phyloP scores from a whole-genome alignment of 257 asterid species.

The Ligustrum vulgare region DNA sequence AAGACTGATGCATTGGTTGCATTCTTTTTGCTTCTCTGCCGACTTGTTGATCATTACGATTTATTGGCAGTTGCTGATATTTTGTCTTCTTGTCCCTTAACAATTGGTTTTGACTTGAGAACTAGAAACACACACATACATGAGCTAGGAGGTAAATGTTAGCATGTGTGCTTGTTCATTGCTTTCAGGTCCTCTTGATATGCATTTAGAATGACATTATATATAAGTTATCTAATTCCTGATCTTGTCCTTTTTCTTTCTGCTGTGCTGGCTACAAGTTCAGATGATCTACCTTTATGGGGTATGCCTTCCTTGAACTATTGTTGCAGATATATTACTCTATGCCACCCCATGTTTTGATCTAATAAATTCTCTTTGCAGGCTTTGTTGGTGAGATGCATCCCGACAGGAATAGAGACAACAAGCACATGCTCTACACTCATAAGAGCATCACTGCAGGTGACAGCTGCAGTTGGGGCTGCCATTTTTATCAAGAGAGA shows the following conservation, averaged over 20 bases:
- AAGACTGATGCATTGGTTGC: not conserved
- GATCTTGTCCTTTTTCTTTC: slow-evolving; percentile 21
- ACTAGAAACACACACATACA: not conserved
- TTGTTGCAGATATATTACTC: not conserved
- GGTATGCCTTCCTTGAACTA: slow-evolving; percentile 37
- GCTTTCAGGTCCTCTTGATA: not conserved
- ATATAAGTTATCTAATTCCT: slow-evolving; percentile 14
- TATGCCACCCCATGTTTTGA: not conserved
- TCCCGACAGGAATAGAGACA: slow-evolving; percentile 50
- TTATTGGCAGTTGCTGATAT: not conserved
- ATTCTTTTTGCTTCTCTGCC: not conserved
- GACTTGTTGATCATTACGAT: not conserved
- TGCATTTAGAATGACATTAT: slow-evolving; percentile 1
- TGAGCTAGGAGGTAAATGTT: not conserved
- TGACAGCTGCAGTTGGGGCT: too few relatives aligned
- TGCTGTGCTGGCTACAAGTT: slow-evolving; percentile 27
- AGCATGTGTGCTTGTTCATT: not conserved
- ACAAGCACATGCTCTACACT: slow-evolving; percentile 50
- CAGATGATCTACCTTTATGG: slow-evolving; percentile 72
- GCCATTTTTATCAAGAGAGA: too few relatives aligned
- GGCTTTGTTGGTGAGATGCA: slow-evolving; percentile 58
- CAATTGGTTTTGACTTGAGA: slow-evolving; percentile 5
- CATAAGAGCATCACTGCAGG: slow-evolving; percentile 56
- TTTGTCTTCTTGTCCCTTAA: not conserved
- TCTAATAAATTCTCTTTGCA: slow-evolving; percentile 12